phyloP scores from a whole-genome alignment of 179 eudicot species.

The Camellia oleifera region DNA sequence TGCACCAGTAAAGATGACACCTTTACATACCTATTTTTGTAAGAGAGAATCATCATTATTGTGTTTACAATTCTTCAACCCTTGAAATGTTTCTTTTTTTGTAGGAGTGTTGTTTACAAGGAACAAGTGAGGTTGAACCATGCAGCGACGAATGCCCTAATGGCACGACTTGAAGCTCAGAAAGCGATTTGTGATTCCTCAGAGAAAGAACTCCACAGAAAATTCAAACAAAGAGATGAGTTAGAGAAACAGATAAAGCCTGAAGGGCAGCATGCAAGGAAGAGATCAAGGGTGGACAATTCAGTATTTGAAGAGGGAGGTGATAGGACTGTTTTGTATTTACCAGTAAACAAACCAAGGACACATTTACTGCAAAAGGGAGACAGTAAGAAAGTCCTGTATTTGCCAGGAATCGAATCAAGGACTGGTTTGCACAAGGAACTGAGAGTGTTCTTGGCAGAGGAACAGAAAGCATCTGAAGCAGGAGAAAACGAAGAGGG shows the following conservation, averaged over 20 bases:
- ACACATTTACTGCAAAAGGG: slow-evolving; percentile 29
- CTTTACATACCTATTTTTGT: neutral
- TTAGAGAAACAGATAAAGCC: slow-evolving; percentile 65
- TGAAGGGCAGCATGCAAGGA: slow-evolving; percentile 59
- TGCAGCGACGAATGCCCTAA: slow-evolving; percentile 75
- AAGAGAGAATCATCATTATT: neutral
- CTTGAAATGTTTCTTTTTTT: slow-evolving; percentile 6
- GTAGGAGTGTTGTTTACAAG: slow-evolving; percentile 86
- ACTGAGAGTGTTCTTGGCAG: slow-evolving; percentile 69
- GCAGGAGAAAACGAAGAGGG: slow-evolving; percentile 34
- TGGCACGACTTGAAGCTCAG: slow-evolving; percentile 97
- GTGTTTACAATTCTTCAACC: neutral
- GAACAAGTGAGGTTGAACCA: slow-evolving; percentile 82
- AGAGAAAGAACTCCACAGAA: slow-evolving; percentile 70
- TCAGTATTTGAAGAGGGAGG: slow-evolving; percentile 40
- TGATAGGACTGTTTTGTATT: slow-evolving; percentile 28
- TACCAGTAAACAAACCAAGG: slow-evolving; percentile 29
- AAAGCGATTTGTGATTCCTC: slow-evolving; percentile 75
- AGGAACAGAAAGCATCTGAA: slow-evolving; percentile 71
- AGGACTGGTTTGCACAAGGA: slow-evolving; percentile 52
- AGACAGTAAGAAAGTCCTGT: slow-evolving; percentile 20
- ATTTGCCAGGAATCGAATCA: slow-evolving; percentile 32
- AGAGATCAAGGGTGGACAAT: slow-evolving; percentile 71
- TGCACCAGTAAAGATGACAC: slow-evolving; percentile 80
- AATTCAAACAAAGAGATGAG: slow-evolving; percentile 65